Conservation (phyloP, 768 basidiomycete genomes). For the Panellus pusillus region DNA sequence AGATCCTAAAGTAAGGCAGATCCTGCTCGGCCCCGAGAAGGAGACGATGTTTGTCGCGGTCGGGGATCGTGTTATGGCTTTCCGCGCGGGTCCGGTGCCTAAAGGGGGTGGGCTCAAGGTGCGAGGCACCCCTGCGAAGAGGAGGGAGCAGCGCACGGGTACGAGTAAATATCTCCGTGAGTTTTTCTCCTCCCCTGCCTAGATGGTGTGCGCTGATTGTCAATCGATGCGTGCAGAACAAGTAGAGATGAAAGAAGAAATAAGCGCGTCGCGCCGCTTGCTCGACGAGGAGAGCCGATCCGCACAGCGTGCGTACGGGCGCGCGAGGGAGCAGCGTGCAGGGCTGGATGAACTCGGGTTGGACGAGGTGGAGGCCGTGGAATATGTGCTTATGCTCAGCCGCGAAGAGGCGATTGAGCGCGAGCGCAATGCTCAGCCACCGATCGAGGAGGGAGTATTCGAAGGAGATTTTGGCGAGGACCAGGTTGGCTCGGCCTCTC, state of each 20-base stretch:
- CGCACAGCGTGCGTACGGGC: conserved; percentile 38
- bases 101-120: conserved; percentile 35
- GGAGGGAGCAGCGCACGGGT: conserved; percentile 32
- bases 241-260: conserved; percentile 60
- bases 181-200: conserved; percentile 19
- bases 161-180: conserved; percentile 47
- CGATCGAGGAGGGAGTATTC: conserved; percentile 56
- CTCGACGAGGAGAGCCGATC: conserved; percentile 51
- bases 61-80: conserved; percentile 64
- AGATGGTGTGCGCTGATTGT: conserved; percentile 7
- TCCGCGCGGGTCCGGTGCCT: conserved; percentile 56
- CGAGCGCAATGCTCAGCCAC: conserved; percentile 20
- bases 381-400: conserved; percentile 83
- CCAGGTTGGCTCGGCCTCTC: conserved; percentile 10
- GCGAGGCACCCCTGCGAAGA: conserved; percentile 29
- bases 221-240: conserved; percentile 44
- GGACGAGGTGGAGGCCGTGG: conserved; percentile 71
- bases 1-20: conserved; percentile 49
- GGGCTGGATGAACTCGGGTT: conserved; percentile 66
- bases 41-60: conserved; percentile 60
- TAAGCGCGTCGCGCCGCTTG: conserved; percentile 56
- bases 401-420: conserved; percentile 61
- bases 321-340: conserved; percentile 57
- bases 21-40: conserved; percentile 52
- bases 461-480: conserved; percentile 53